Evolutionary conservation across 306 rosid species (phyloP), one percentile per base, ranked within the genome.

Genomic region (Parietaria judaica): DNA sequence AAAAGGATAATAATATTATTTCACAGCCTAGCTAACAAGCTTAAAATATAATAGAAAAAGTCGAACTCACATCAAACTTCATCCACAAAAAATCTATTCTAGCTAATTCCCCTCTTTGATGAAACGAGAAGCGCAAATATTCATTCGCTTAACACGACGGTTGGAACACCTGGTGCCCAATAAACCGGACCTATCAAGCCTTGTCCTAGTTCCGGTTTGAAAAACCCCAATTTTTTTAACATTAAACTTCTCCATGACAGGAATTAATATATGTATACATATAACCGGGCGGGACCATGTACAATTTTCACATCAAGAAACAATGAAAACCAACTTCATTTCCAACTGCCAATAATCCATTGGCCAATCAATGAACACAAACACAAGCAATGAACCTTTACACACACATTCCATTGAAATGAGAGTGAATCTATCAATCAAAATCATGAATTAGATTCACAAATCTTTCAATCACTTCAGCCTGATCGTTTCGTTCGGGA

Each of bases 401-500:
- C 13, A 46, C 50, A 46, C 8, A 46, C 13, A 46, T 46, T 46
- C 50, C 50, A 46, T 46, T 46, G 13, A 13, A 36, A 47, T 34
- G 15, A 3, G 12, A 61, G 66, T 3, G n/a, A 47, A 48, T 9
- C 17, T 16, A 45, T 31, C 11, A 10, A 15, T 12, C 14, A 9
- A 15, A 16, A 51, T 23, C n/a, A 8, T 15, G 36, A 38, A n/a
- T 51, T 56, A 51, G 70, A 52, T 53, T 53, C 53, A 48, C 43
- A 14, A 11, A 52, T 53, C 38, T n/a, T 31, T 56, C 59, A 41
- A 45, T 83, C 82, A 83, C 61, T 77, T 55, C 67, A 76, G 67
- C 74, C 79, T 85, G 61, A 70, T 61, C 16, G 72, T 80, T 73
- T 77, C 85, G 58, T 80, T 71, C 23, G 80, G 81, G 38, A 88